Base-by-base conservation (phyloP, 179 eudicot species). In the Spergularia azorica region DNA sequence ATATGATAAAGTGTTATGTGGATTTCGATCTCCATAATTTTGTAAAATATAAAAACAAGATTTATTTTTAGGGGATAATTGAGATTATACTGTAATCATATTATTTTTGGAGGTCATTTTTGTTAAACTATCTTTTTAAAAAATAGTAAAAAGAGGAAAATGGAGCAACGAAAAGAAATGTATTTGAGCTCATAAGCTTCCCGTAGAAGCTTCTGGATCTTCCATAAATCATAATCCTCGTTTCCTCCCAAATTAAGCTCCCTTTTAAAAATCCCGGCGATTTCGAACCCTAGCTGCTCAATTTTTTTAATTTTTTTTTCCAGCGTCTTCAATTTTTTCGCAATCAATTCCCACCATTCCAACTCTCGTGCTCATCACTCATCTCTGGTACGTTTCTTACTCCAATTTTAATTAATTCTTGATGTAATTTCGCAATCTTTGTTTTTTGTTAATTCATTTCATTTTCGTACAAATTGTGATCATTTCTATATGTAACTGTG, bases 281-380 rank as follows among this genome's bases (percentile, higher is more conserved):
- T 66, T 15, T 75, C 64, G 65, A 75, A 66, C 72, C 78, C 78
- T 75, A 65, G 17, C 6, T 75, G 21, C 17, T 66, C 70, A 43
- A 63, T 50, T 71, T 13, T 51, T 67, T 54, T 20, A 21, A 21
- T 21, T 21, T 21, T 21, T 21, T 26, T 26, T 26, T 57, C 70
- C 70, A 18, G 21, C 61, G 14, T 63, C 57, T 48, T 21, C 77
- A 67, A 32, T 41, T 66, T 51, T 63, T 51, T 26, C 77, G 41
- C 57, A n/a, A 67, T 67, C 71, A 67, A 65, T 13, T 65, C 13
- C 20, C 51, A 26, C 32, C 32, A 26, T 26, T 26, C 32, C 54
- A n/a, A 39, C 3, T 74, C 65, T 65, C 54, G 12, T 54, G 61
- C 51, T 46, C 18, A 26, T 26, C 17, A 67, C 16, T 52, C 21